A percentile compares a stretch with the other conserved stretches of the same genome.
Conservation (phyloP, 2,329 filamentous ascomycete species). For the Cladophialophora exuberans region DNA sequence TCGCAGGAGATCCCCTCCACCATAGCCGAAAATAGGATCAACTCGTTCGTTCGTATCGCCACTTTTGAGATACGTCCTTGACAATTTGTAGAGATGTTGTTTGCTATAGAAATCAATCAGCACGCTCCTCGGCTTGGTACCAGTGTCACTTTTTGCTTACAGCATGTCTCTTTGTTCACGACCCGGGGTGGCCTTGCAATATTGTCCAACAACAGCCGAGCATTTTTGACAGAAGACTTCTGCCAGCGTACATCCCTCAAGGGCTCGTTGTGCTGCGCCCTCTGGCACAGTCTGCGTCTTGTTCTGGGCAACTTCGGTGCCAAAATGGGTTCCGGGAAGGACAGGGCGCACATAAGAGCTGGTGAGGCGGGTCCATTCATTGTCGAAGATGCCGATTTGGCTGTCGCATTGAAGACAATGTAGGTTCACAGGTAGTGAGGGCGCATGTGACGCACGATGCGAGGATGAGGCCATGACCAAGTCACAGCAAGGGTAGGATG, state of each 20-base stretch:
- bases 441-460: slow-evolving; percentile 11
- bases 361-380: slow-evolving; percentile 33
- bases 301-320: slow-evolving; percentile 24
- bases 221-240: slow-evolving; percentile 33
- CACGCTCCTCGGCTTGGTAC: no score
- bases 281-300: slow-evolving; percentile 29
- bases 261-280: slow-evolving; percentile 23
- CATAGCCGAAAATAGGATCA: slow-evolving; percentile 26
- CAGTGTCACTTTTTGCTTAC: no score
- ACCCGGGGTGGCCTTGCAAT: slow-evolving; percentile 29
- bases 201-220: slow-evolving; percentile 28
- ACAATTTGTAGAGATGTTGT: slow-evolving; percentile 33
- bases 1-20: slow-evolving; percentile 9
- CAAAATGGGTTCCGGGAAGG: slow-evolving; percentile 26
- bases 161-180: slow-evolving; percentile 23
- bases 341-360: slow-evolving; percentile 29
- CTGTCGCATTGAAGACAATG: slow-evolving; percentile 31
- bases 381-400: slow-evolving; percentile 32
- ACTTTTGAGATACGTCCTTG: slow-evolving; percentile 30
- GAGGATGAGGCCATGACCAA: slow-evolving; percentile 16
- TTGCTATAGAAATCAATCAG: no score
- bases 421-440: slow-evolving; percentile 21
- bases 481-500: neutral
- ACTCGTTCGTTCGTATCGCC: slow-evolving; percentile 19
- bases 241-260: slow-evolving; percentile 31